These are phyloP conservation scores for Neurospora terricola DNA, from an alignment of 495 filamentous ascomycete genomes.

Conservation along the genomic window DNA sequence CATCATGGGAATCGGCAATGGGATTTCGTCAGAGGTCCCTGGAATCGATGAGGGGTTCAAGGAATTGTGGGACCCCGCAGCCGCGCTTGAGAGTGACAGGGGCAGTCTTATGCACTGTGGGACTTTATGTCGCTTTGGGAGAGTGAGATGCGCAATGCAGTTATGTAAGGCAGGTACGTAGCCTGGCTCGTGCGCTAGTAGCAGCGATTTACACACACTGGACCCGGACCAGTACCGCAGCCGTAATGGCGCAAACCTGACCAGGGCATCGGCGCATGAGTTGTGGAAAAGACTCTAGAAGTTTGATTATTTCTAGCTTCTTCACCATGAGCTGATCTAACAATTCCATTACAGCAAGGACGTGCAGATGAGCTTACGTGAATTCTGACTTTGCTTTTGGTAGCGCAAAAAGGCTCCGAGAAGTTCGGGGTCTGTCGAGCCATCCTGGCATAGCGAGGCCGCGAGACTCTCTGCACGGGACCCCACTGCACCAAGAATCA, in stretches of 20 bases:
- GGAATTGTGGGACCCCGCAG: background rate
- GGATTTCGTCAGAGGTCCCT: constrained; percentile 14
- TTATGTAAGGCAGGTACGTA: constrained; percentile 1
- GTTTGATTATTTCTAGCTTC: background rate
- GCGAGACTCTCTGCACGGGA: constrained; percentile 4
- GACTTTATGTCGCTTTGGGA: background rate
- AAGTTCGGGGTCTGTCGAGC: background rate
- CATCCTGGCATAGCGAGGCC: constrained; percentile 1
- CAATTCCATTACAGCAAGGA: background rate
- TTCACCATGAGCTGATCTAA: background rate
- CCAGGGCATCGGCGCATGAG: background rate
- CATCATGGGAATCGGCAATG: background rate
- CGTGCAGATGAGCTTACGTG: background rate
- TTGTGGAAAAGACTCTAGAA: background rate
- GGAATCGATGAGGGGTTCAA: constrained; percentile 5
- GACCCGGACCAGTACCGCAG: background rate
- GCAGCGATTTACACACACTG: background rate
- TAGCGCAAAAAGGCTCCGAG: background rate
- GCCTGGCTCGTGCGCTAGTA: constrained; percentile 8
- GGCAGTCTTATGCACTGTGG: background rate
- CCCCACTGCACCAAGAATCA: constrained; percentile 22
- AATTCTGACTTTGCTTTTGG: background rate
- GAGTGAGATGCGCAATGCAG: background rate
- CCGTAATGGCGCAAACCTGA: background rate
- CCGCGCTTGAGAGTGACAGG: background rate